Evolutionary conservation across 2,329 filamentous ascomycete genomes (phyloP).

Genomic region (Penicillium frequentans): DNA sequence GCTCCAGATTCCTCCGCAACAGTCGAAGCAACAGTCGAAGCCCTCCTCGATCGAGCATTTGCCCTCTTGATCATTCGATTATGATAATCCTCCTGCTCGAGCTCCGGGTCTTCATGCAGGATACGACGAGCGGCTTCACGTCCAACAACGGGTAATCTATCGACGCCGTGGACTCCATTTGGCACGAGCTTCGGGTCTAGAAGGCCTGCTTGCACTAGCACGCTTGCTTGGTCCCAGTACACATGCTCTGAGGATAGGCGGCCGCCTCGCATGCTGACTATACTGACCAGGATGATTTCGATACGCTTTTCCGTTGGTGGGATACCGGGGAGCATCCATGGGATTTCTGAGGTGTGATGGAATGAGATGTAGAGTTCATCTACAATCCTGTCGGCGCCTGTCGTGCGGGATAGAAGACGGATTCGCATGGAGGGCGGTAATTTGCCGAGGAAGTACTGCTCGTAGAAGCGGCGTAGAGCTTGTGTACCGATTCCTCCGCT

Average conservation of each 20-base stretch:
- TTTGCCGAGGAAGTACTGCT: constrained; percentile 55
- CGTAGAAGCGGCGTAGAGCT: constrained; percentile 54
- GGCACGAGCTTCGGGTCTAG: constrained; percentile 58
- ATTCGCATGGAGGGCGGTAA: constrained; percentile 54
- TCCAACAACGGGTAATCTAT: constrained; percentile 42
- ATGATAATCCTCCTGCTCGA: constrained; percentile 36
- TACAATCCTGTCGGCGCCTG: constrained; percentile 59
- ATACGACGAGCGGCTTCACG: constrained; percentile 42
- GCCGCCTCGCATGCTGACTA: constrained; percentile 56
- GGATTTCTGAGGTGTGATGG: constrained; percentile 56
- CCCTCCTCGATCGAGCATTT: constrained; percentile 15
- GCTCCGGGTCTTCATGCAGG: constrained; percentile 38
- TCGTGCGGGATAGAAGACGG: constrained; percentile 58
- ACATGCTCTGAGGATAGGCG: constrained; percentile 58
- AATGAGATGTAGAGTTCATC: constrained; percentile 61
- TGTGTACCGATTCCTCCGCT: constrained; percentile 44
- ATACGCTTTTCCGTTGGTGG: constrained; percentile 57
- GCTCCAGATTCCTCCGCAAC: constrained; percentile 24
- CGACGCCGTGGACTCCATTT: constrained; percentile 41
- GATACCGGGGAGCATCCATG: constrained; percentile 61
- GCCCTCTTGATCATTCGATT: constrained; percentile 32
- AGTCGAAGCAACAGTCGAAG: constrained; percentile 14
- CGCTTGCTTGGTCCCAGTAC: constrained; percentile 64
- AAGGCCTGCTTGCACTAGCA: constrained; percentile 59
- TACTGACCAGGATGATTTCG: constrained; percentile 57